Evolutionary conservation across 2,329 filamentous ascomycete genomes (phyloP), one percentile per base, ranked within the genome.

Genomic region (Exophiala spinifera): DNA sequence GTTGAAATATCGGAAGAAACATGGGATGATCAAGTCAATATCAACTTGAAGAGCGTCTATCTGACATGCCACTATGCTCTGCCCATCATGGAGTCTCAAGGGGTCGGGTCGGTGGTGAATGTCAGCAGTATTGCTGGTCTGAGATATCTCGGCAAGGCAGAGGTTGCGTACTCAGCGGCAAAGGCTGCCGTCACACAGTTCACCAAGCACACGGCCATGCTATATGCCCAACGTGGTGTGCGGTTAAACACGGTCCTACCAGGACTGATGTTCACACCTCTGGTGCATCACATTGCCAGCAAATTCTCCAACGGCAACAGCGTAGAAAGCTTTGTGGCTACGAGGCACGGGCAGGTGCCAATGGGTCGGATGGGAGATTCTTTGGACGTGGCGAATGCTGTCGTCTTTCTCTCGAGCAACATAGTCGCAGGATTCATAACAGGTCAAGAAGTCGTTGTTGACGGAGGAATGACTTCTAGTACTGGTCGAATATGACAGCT

Each of bases 21-120:
- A 0, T 82, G 77, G 78, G 75, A 80, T 57, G 55, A 65, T 0
- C 79, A 81, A 54, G 73, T 79, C 53, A 72, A 76, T 7, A 63
- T 81, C 43, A 83, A 83, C 58, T 67, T 83, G 13, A 82, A 81
- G 61, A 78, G 72, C 23, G 76, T 82, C 0, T 83, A 80, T 56
- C 63, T 82, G 3, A 74, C 75, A 3, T 77, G 74, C 40, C 79
- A 82, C 53, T 64, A 75, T 7, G 76, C 79, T 0, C 64, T 83
- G 1, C 79, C 79, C 0, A 70, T 82, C 40, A 82, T 82, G 79
- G 76, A 77, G 53, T 66, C 65, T 36, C 79, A 82, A 53, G 52
- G 51, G 0, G 64, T 70, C 0, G 75, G 72, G 2, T 69, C 69
- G 0, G 67, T 83, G 0, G 70, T 80, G 7, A 79, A 78, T 47